Conservation (phyloP, 2,329 filamentous ascomycete genomes). For the Aspergillus pseudonomiae region DNA sequence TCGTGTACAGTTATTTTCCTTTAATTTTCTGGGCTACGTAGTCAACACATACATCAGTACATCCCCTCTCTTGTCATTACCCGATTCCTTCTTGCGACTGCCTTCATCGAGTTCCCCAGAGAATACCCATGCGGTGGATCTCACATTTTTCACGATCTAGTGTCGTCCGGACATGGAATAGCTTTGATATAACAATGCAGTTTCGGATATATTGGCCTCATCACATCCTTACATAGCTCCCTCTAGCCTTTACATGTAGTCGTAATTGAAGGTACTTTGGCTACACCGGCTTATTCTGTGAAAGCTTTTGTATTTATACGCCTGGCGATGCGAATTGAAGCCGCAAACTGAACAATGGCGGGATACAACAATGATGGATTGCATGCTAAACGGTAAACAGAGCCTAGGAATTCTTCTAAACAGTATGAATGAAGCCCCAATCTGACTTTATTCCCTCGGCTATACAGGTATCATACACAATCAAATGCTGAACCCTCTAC, state of each 20-base stretch:
- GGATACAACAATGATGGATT: constrained; percentile 18
- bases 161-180: neutral
- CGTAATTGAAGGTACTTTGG: neutral
- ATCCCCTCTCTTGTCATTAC: neutral
- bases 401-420: constrained; percentile 27
- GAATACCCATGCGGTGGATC: neutral
- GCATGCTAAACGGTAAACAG: constrained; percentile 21
- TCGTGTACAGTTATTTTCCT: constrained; percentile 6
- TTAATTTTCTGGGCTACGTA: neutral
- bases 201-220: neutral
- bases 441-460: constrained; percentile 25
- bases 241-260: neutral
- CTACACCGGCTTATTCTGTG: neutral
- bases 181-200: neutral
- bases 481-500: constrained; percentile 28
- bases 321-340: neutral
- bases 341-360: neutral
- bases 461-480: constrained; percentile 45
- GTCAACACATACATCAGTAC: neutral
- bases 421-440: constrained; percentile 16
- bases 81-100: neutral
- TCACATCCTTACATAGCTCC: neutral
- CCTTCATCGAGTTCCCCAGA: neutral
- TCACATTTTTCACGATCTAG: neutral
- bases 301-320: neutral